Percentiles rank a stretch among this genome's conserved stretches.
phyloP scores from a whole-genome alignment of 1,284 basidiomycete genomes.

The Heterobasidion annosum region DNA sequence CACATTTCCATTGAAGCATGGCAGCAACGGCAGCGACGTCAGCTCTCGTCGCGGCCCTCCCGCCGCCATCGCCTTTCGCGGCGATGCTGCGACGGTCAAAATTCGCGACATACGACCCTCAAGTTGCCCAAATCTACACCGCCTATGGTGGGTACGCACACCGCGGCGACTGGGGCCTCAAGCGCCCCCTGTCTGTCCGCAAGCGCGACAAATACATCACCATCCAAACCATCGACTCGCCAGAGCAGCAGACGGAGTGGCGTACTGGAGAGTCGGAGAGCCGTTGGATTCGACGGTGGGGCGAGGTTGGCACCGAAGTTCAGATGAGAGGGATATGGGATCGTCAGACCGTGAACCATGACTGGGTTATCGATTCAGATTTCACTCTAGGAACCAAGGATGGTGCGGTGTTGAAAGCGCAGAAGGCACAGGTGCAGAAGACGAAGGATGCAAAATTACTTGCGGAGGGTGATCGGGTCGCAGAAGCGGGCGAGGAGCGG shows the following conservation, averaged over 20 bases:
- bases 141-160: constrained; percentile 56
- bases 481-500: constrained; percentile 10
- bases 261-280: constrained; percentile 52
- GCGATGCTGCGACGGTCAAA: constrained; percentile 66
- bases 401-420: constrained; percentile 3
- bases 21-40: not conserved
- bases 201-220: constrained; percentile 50
- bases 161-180: constrained; percentile 73
- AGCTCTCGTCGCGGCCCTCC: not conserved
- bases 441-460: constrained; percentile 4
- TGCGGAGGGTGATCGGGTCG: constrained; percentile 1
- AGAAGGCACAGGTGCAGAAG: constrained; percentile 7
- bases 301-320: constrained; percentile 49
- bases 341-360: constrained; percentile 24
- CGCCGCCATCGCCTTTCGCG: constrained; percentile 53
- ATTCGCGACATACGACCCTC: constrained; percentile 68
- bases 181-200: constrained; percentile 61
- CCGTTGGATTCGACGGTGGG: constrained; percentile 53
- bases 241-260: constrained; percentile 71
- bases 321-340: constrained; percentile 10
- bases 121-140: constrained; percentile 65
- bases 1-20: too few relatives aligned
- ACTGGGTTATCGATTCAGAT: constrained; percentile 41
- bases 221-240: constrained; percentile 52
- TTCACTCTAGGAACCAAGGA: constrained; percentile 15